Evolutionary conservation across 768 basidiomycete genomes (phyloP).

Genomic region (Lentinus brumalis): DNA sequence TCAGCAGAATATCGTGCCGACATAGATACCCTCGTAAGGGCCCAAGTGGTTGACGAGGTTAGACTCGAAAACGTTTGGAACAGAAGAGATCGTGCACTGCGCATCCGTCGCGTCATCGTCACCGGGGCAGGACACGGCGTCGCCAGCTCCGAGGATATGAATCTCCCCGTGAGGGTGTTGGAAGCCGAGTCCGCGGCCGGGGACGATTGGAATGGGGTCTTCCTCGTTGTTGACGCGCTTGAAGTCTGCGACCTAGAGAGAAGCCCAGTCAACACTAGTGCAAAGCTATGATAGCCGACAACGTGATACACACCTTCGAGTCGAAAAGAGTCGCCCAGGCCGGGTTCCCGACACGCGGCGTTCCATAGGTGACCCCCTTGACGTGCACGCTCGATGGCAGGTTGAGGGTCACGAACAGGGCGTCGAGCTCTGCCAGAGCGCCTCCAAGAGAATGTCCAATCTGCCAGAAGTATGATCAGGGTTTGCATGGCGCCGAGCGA

Average conservation of each 20-base stretch:
- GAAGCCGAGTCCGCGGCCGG: slow-evolving; percentile 52
- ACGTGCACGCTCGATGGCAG: slow-evolving; percentile 35
- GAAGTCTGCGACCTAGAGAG: slow-evolving; percentile 29
- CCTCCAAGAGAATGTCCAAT: slow-evolving; percentile 38
- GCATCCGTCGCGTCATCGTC: slow-evolving; percentile 57
- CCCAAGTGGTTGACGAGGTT: slow-evolving; percentile 60
- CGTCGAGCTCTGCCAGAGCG: slow-evolving; percentile 33
- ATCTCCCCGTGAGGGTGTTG: slow-evolving; percentile 54
- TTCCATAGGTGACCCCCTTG: slow-evolving; percentile 49
- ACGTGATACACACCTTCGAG: slow-evolving; percentile 41
- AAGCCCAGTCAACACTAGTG: slow-evolving; percentile 8
- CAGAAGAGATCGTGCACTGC: slow-evolving; percentile 55
- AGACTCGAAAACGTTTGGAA: slow-evolving; percentile 54
- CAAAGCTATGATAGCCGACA: not conserved
- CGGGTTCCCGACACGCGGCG: slow-evolving; percentile 53
- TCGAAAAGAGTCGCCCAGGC: slow-evolving; percentile 44
- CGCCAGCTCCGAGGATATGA: slow-evolving; percentile 44
- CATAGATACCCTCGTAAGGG: slow-evolving; percentile 53
- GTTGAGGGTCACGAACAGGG: slow-evolving; percentile 32
- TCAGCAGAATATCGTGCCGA: slow-evolving; percentile 48
- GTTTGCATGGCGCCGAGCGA: not conserved
- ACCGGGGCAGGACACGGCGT: slow-evolving; percentile 45
- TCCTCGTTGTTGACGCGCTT: slow-evolving; percentile 40
- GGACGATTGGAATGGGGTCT: slow-evolving; percentile 55
- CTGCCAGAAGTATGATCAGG: slow-evolving; percentile 3